Percentiles rank a stretch among this genome's conserved stretches.
Conservation (phyloP, 495 filamentous ascomycete genomes). For the Coniosporium apollinis region DNA sequence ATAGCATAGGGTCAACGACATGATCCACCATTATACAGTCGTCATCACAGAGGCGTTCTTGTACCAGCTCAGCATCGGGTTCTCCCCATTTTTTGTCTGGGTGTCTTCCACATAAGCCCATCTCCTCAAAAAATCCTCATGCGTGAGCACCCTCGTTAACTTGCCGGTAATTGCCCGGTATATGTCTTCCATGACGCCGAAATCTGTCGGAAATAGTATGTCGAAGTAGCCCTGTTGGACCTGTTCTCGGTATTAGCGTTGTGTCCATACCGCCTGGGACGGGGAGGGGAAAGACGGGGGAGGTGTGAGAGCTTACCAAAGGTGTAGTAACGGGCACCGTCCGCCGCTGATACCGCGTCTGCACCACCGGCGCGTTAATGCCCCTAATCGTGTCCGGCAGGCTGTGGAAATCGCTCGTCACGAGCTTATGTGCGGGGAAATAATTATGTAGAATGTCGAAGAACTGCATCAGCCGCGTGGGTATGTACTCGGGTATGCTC, state of each 20-base stretch:
- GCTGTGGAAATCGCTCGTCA: conserved; percentile 80
- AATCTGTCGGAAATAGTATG: conserved; percentile 95
- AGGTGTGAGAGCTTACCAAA: conserved; percentile 42
- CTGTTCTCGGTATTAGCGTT: conserved; percentile 25
- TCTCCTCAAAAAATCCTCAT: conserved; percentile 75
- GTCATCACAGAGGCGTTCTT: conserved; percentile 82
- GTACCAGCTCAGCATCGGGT: conserved; percentile 85
- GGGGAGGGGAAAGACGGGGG: background rate
- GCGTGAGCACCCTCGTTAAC: conserved; percentile 63
- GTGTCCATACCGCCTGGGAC: background rate
- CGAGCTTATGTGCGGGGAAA: conserved; percentile 75
- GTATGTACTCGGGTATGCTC: conserved; percentile 76
- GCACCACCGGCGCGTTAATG: conserved; percentile 83
- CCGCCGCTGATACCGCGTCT: conserved; percentile 72
- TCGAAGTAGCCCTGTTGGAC: conserved; percentile 98
- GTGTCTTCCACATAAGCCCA: conserved; percentile 90
- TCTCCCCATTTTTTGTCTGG: conserved; percentile 75
- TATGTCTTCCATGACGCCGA: conserved; percentile 68
- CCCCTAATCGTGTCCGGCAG: conserved; percentile 70
- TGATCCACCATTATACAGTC: conserved; percentile 53
- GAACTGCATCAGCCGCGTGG: conserved; percentile 88
- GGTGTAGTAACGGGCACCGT: conserved; percentile 84
- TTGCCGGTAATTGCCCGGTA: conserved; percentile 87
- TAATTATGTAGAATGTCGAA: conserved; percentile 73
- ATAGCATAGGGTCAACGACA: conserved; percentile 2